Percentiles rank a stretch among this genome's conserved stretches.
Conservation (phyloP, 345 rosid species). For the Aethionema arabicum region DNA sequence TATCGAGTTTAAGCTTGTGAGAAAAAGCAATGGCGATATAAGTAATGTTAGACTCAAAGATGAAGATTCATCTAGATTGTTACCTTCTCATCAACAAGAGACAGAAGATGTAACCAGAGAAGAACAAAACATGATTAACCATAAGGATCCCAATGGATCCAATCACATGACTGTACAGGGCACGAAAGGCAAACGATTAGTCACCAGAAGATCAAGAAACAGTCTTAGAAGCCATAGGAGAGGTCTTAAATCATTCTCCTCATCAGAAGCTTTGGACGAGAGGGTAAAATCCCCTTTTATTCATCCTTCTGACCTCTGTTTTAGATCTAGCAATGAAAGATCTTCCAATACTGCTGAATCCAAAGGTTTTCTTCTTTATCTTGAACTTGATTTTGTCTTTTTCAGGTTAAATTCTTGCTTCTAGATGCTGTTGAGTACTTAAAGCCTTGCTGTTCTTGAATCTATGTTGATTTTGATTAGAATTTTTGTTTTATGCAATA, state of each 20-base stretch:
- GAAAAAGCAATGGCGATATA: slow-evolving; percentile 25
- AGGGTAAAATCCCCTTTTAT: slow-evolving; percentile 23
- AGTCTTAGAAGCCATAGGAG: slow-evolving; percentile 47
- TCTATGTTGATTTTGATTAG: background rate
- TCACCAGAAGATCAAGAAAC: slow-evolving; percentile 37
- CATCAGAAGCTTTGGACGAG: slow-evolving; percentile 38
- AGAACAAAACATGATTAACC: slow-evolving; percentile 26
- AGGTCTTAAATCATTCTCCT: slow-evolving; percentile 38
- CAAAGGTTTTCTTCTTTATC: slow-evolving; percentile 20
- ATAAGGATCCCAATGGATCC: slow-evolving; percentile 21
- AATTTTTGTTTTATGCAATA: background rate
- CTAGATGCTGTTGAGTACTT: background rate
- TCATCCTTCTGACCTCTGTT: slow-evolving; percentile 38
- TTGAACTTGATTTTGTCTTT: slow-evolving; percentile 11
- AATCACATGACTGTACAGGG: slow-evolving; percentile 21
- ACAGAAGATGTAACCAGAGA: slow-evolving; percentile 22
- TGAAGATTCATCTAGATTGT: slow-evolving; percentile 33
- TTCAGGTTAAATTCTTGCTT: background rate
- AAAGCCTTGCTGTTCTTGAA: background rate
- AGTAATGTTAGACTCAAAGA: slow-evolving; percentile 32
- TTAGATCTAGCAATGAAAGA: slow-evolving; percentile 32
- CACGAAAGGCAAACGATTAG: slow-evolving; percentile 34
- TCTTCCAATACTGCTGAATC: slow-evolving; percentile 14
- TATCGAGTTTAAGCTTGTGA: slow-evolving; percentile 18
- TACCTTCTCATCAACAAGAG: background rate